Base-by-base conservation (phyloP, 768 basidiomycete species). In the Pleurotus tuoliensis region DNA sequence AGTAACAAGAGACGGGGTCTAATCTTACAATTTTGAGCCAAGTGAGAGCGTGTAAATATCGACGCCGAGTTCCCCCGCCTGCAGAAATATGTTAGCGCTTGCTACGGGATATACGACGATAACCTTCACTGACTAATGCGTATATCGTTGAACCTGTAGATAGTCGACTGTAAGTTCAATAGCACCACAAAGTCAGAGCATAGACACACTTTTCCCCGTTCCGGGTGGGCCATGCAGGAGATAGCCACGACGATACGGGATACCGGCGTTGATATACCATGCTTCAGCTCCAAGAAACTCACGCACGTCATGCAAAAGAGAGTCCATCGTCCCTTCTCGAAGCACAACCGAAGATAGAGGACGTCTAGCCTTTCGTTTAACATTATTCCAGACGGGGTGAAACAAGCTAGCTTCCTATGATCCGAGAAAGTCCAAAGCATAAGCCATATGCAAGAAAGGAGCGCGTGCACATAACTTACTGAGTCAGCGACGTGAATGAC, bases 161-260 rank as follows among this genome's bases (percentile, higher is more conserved):
- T 97, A 39, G 92, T 88, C 27, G 97, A 79, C 1, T 96, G 96
- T 55, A 97, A 84, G 72, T 98, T 44, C 7, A 45, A 34, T 3
- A 47, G 30, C 37, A 37, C 54, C 30, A 47, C 47, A 47, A 34
- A 51, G 13, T 48, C 7, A 62, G 30, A 34, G 30, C 30, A 24
- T 43, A 55, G 11, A 67, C 73, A 56, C 47, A 82, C 81, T 83
- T 67, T 84, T 86, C 5, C 83, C 83, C 5, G 81, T 83, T 11
- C 83, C 82, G 15, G 83, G 82, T 16, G 80, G 81, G 0, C 84
- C 84, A 65, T 81, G 70, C 4, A 86, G 67, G n/a, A 84, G 67
- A 58, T 82, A 84, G 0, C 84, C 84, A 25, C 83, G 69, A 7
- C 79, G 72, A 60, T 84, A 77, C 1, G 83, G 83, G 47, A 84